phyloP scores from a whole-genome alignment of 768 basidiomycete genomes.

The Kwoniella pini region DNA sequence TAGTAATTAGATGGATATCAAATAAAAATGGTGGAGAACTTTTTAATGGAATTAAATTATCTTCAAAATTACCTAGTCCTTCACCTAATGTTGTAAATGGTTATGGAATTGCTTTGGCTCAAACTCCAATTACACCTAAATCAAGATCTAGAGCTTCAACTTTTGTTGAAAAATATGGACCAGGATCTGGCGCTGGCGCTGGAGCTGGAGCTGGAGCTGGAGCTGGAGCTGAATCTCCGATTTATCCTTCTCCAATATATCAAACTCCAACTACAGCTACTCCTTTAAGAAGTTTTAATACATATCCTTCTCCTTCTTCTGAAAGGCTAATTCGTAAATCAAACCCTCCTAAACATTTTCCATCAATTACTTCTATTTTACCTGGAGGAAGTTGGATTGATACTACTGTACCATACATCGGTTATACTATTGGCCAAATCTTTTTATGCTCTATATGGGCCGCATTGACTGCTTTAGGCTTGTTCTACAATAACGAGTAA shows the following conservation, averaged over 20 bases:
- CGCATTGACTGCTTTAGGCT: background rate
- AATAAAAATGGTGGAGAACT: constrained; percentile 3
- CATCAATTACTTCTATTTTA: background rate
- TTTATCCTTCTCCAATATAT: constrained; percentile 11
- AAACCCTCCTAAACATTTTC: constrained; percentile 1
- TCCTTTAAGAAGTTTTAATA: constrained; percentile 3
- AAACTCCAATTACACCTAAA: constrained; percentile 10
- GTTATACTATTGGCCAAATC: constrained; percentile 11
- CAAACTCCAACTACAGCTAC: constrained; percentile 10
- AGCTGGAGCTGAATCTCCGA: background rate
- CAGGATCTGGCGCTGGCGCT: background rate
- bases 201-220: background rate
- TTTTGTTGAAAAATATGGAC: background rate
- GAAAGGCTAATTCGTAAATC: background rate
- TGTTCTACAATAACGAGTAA: constrained; percentile 14
- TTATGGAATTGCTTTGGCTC: constrained; percentile 8
- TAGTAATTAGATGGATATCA: background rate
- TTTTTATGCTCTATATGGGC: constrained; percentile 4
- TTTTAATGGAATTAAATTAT: constrained; percentile 7
- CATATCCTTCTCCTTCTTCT: constrained; percentile 8
- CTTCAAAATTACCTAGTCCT: constrained; percentile 5
- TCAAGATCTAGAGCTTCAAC: background rate
- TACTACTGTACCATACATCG: background rate
- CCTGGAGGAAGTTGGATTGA: background rate
- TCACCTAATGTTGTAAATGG: background rate